These are phyloP conservation scores for Nemania serpens DNA, from an alignment of 2,329 filamentous ascomycete genomes.

Conservation along the genomic window DNA sequence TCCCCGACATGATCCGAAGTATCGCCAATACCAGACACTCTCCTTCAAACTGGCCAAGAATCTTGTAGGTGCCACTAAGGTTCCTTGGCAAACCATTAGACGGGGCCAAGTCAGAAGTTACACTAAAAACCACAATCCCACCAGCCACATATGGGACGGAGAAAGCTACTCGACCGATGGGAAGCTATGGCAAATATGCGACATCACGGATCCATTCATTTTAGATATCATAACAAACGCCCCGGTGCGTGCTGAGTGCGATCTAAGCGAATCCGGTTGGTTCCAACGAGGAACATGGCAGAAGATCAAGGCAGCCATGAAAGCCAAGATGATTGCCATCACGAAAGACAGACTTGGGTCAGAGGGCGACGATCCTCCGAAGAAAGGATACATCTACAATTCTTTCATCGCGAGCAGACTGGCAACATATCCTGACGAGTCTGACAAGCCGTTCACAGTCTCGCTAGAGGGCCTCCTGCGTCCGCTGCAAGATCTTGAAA, in stretches of 20 bases:
- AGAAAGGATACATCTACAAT: constrained; percentile 46
- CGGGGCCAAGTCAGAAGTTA: constrained; percentile 48
- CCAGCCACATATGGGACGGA: constrained; percentile 83
- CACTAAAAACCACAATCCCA: constrained; percentile 45
- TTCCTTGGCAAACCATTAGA: constrained; percentile 56
- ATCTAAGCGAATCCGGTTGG: constrained; percentile 74
- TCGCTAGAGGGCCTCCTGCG: constrained; percentile 38
- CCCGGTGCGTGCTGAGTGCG: constrained; percentile 62
- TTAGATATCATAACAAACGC: constrained; percentile 66
- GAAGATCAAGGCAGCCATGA: constrained; percentile 86
- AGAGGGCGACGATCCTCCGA: constrained; percentile 46
- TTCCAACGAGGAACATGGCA: constrained; percentile 80
- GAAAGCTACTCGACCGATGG: constrained; percentile 75
- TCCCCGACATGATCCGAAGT: constrained; percentile 75
- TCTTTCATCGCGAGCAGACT: constrained; percentile 45
- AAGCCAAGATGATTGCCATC: constrained; percentile 77
- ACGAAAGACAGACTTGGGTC: constrained; percentile 58
- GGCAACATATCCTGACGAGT: constrained; percentile 36
- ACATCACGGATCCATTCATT: constrained; percentile 82
- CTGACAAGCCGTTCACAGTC: constrained; percentile 32
- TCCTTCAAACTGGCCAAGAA: constrained; percentile 75
- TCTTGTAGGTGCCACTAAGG: constrained; percentile 51
- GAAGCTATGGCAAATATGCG: constrained; percentile 93
- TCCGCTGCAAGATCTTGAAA: constrained; percentile 38
- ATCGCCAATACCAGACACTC: constrained; percentile 84